Evolutionary conservation across 495 filamentous ascomycete species (phyloP).

Genomic region (Aspergillus ostianus): DNA sequence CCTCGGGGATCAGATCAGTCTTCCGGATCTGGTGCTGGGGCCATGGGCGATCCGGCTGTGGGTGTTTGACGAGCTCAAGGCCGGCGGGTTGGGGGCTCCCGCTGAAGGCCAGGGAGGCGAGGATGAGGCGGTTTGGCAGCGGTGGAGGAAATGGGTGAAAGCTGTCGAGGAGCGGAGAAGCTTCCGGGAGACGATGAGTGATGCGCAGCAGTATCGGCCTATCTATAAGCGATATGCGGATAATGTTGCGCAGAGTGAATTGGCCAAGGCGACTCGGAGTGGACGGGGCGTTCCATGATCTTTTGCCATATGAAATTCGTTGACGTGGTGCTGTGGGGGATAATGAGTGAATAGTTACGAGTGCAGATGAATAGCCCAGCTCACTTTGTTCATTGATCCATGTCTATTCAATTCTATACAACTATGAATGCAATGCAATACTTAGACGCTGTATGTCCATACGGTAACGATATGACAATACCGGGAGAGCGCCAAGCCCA

Average conservation of each 20-base stretch:
- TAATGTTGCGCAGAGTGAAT: conserved; percentile 66
- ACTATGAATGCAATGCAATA: no score
- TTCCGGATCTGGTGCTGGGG: conserved; percentile 64
- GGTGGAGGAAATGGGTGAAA: conserved; percentile 60
- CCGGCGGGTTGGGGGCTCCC: conserved; percentile 57
- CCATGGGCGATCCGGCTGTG: conserved; percentile 68
- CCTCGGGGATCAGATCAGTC: conserved; percentile 50
- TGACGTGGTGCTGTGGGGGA: background rate
- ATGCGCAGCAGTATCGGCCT: conserved; percentile 57
- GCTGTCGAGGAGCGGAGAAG: conserved; percentile 55
- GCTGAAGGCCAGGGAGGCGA: conserved; percentile 42
- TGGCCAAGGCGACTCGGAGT: conserved; percentile 64
- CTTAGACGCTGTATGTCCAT: no score
- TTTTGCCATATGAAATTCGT: no score
- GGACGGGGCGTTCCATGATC: conserved; percentile 59
- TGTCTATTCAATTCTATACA: no score
- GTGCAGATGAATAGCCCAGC: no score
- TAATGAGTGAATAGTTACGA: background rate
- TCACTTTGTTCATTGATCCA: no score
- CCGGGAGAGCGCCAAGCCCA: background rate
- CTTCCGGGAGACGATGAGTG: conserved; percentile 60
- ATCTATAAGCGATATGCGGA: conserved; percentile 72
- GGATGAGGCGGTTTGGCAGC: conserved; percentile 54
- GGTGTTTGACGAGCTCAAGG: conserved; percentile 69
- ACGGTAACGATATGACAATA: background rate